phyloP scores from a whole-genome alignment of 352 stramenopile species.

The Phytophthora vignae region DNA sequence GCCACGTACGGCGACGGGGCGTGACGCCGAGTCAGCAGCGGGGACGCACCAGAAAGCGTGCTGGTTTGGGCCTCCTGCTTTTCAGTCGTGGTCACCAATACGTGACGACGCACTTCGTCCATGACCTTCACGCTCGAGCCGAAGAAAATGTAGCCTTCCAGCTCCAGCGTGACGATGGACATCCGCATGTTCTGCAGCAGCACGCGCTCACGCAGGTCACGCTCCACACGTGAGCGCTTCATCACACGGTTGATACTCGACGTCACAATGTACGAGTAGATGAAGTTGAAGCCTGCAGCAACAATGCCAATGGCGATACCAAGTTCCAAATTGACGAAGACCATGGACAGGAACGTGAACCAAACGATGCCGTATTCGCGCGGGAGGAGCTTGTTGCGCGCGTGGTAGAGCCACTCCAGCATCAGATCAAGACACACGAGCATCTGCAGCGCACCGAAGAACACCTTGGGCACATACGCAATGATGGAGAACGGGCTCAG shows the following conservation, averaged over 20 bases:
- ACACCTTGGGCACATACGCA: constrained; percentile 96
- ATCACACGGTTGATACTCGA: constrained; percentile 81
- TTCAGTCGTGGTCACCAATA: constrained; percentile 62
- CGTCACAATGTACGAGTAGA: constrained; percentile 80
- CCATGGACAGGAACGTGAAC: constrained; percentile 95
- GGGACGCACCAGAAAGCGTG: constrained; percentile 29
- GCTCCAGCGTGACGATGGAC: constrained; percentile 87
- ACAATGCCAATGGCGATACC: constrained; percentile 95
- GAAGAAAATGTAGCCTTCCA: constrained; percentile 91
- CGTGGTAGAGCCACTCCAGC: constrained; percentile 95
- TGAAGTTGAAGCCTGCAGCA: constrained; percentile 90
- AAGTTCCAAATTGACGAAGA: constrained; percentile 94
- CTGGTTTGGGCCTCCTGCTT: constrained; percentile 42
- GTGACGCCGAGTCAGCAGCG: constrained; percentile 27
- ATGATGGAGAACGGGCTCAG: constrained; percentile 95
- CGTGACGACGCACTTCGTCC: constrained; percentile 86
- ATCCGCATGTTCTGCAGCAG: constrained; percentile 76
- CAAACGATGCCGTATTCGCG: constrained; percentile 95
- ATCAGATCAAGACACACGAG: constrained; percentile 98
- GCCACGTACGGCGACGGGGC: constrained; percentile 40
- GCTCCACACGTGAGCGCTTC: constrained; percentile 84
- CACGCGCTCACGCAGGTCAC: constrained; percentile 77
- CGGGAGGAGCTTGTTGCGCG: constrained; percentile 84
- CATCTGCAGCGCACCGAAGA: constrained; percentile 97
- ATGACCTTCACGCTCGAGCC: constrained; percentile 89